Conservation (phyloP, 345 rosid species). For the Turnera subulata region DNA sequence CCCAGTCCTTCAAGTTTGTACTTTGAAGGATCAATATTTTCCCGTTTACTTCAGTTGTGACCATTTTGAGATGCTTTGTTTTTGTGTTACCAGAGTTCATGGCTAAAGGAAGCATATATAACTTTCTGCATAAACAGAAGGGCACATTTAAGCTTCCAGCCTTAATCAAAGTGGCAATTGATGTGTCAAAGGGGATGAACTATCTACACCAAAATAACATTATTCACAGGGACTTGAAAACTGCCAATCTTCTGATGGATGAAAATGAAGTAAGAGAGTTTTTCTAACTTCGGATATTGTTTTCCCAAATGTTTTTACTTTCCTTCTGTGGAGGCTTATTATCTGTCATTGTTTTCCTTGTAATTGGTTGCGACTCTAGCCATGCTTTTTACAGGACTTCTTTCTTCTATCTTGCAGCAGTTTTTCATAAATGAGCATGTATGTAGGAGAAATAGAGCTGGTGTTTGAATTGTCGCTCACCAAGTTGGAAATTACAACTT, state of each 20-base stretch:
- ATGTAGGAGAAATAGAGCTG: no score
- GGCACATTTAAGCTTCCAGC: slow-evolving; percentile 75
- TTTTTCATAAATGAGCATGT: no score
- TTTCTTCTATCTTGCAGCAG: no score
- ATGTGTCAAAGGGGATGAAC: slow-evolving; percentile 93
- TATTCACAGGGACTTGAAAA: slow-evolving; percentile 90
- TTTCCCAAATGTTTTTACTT: no score
- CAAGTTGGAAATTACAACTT: no score
- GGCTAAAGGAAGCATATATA: slow-evolving; percentile 87
- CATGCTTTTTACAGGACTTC: no score
- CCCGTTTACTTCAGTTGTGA: slow-evolving; percentile 11
- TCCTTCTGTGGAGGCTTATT: not conserved
- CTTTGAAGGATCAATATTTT: slow-evolving; percentile 15
- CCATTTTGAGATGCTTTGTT: slow-evolving; percentile 16
- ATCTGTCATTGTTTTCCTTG: not conserved
- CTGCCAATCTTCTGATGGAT: slow-evolving; percentile 98
- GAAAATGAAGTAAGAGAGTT: slow-evolving; percentile 77
- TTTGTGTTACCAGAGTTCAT: slow-evolving; percentile 71
- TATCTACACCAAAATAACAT: slow-evolving; percentile 95
- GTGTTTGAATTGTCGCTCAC: no score
- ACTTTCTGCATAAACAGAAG: slow-evolving; percentile 78
- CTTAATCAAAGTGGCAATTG: slow-evolving; percentile 81
- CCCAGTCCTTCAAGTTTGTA: slow-evolving; percentile 9
- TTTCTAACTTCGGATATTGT: not conserved
- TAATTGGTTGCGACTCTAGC: not conserved